A percentile compares a stretch with the other conserved stretches of the same genome.
phyloP scores from a whole-genome alignment of 208 protist species.

The Crithidia brevicula region DNA sequence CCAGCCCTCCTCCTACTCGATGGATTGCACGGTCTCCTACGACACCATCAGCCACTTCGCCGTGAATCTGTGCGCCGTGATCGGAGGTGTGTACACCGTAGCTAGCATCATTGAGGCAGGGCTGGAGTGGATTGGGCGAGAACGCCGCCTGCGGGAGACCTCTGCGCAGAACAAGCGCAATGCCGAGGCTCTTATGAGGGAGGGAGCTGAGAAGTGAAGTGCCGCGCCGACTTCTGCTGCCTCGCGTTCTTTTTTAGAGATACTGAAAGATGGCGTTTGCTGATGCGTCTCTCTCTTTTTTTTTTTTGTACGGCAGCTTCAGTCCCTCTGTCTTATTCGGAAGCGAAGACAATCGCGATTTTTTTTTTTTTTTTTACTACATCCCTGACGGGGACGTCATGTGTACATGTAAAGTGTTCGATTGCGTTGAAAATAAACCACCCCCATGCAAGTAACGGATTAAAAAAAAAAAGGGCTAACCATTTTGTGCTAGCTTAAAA shows the following conservation, averaged over 20 bases:
- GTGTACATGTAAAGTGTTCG: too few relatives aligned
- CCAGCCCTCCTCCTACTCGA: constrained; percentile 27
- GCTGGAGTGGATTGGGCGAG: constrained; percentile 24
- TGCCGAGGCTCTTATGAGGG: constrained; percentile 4
- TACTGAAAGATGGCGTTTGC: too few relatives aligned
- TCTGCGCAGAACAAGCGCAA: constrained; percentile 14
- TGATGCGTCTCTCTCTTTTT: not conserved
- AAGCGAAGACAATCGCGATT: too few relatives aligned
- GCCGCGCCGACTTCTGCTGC: not conserved
- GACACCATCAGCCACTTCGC: constrained; percentile 50
- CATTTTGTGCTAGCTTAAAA: too few relatives aligned
- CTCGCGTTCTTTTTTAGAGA: too few relatives aligned
- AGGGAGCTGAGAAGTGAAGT: not conserved
- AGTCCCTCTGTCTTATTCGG: too few relatives aligned
- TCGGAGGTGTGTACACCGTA: constrained; percentile 63
- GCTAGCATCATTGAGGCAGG: constrained; percentile 42
- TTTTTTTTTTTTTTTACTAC: too few relatives aligned
- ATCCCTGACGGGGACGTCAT: too few relatives aligned
- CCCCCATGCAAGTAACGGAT: too few relatives aligned
- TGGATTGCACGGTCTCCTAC: constrained; percentile 31
- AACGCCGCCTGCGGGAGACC: constrained; percentile 13
- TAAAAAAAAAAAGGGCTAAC: too few relatives aligned
- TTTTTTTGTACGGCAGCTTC: too few relatives aligned
- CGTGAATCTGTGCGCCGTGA: constrained; percentile 60
- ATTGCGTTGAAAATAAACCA: too few relatives aligned